Conservation (phyloP, 129 eudicot genomes). For the Saposhnikovia divaricata region DNA sequence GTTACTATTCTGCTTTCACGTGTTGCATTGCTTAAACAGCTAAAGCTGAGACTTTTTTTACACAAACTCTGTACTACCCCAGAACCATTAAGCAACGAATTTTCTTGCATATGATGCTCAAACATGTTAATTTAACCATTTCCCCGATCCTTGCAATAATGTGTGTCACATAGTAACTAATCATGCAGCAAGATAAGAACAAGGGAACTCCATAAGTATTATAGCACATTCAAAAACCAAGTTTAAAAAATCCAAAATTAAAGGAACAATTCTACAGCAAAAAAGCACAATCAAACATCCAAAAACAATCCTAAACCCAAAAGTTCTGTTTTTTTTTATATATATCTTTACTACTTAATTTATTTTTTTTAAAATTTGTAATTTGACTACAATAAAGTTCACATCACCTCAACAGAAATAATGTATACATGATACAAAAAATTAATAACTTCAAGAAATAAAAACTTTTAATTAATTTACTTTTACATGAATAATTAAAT, state of each 20-base stretch:
- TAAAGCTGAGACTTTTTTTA: neutral
- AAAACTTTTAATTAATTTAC: too few relatives aligned
- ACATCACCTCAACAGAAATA: neutral
- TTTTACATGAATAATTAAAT: too few relatives aligned
- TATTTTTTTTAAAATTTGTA: neutral
- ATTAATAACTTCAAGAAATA: neutral
- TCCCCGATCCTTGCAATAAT: neutral
- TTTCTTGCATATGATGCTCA: neutral
- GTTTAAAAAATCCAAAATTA: neutral
- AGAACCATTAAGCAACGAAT: neutral
- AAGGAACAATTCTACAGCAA: neutral
- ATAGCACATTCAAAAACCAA: neutral
- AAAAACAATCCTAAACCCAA: neutral
- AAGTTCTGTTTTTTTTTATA: neutral
- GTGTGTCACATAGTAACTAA: neutral
- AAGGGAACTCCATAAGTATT: neutral
- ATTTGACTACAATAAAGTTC: too few relatives aligned
- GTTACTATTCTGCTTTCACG: neutral
- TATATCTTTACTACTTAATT: too few relatives aligned
- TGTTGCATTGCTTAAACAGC: neutral
- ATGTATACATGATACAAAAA: neutral
- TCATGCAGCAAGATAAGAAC: neutral
- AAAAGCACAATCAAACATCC: neutral
- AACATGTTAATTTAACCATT: neutral
- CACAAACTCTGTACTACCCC: neutral